Percentiles rank a stretch among this genome's conserved stretches.
Conservation (phyloP, 2,329 filamentous ascomycete genomes). For the Phyllosticta ampelicida region DNA sequence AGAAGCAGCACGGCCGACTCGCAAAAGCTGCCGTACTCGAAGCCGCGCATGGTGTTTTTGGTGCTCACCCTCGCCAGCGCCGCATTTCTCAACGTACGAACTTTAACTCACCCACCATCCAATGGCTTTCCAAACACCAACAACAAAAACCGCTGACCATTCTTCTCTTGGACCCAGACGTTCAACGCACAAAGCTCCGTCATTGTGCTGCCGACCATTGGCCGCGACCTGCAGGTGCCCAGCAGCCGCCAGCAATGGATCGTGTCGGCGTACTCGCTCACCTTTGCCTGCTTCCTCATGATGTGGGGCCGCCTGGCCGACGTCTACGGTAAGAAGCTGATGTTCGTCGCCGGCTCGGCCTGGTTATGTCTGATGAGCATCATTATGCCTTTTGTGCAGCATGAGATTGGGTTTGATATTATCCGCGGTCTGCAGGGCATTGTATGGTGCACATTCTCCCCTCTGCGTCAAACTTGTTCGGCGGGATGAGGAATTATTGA, state of each 20-base stretch:
- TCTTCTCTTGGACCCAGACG: slow-evolving; percentile 16
- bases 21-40: slow-evolving; percentile 13
- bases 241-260: slow-evolving; percentile 20
- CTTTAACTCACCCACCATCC: no score
- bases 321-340: slow-evolving; percentile 50
- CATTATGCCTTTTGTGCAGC: slow-evolving; percentile 49
- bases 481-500: slow-evolving; percentile 6
- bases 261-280: slow-evolving; percentile 50
- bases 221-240: slow-evolving; percentile 21
- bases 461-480: neutral
- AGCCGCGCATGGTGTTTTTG: slow-evolving; percentile 18
- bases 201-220: slow-evolving; percentile 24
- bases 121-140: neutral
- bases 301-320: slow-evolving; percentile 53
- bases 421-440: slow-evolving; percentile 54
- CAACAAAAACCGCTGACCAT: no score
- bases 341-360: slow-evolving; percentile 51
- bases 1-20: neutral
- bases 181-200: slow-evolving; percentile 23
- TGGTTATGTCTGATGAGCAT: slow-evolving; percentile 49
- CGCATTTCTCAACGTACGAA: slow-evolving; percentile 18
- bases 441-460: slow-evolving; percentile 18
- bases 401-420: slow-evolving; percentile 54
- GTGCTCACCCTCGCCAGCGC: slow-evolving; percentile 21
- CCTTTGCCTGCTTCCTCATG: slow-evolving; percentile 54